phyloP scores from a whole-genome alignment of 345 rosid species.

The Rhizophora apiculata region DNA sequence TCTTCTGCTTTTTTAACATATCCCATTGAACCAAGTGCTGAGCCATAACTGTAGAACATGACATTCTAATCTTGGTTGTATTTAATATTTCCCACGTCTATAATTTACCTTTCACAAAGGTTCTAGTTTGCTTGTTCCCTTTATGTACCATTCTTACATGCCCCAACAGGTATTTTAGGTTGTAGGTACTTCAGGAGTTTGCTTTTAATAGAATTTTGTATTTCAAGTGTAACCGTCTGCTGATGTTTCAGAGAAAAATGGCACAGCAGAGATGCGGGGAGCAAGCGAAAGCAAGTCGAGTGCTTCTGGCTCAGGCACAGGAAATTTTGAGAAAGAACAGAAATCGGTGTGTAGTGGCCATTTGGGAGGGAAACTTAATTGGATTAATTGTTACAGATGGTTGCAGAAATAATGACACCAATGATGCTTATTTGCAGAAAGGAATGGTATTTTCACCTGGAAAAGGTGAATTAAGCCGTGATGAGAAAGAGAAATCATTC shows the following conservation, averaged over 20 bases:
- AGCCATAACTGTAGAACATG: no score
- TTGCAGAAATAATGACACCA: conserved; percentile 13
- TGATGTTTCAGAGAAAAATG: conserved; percentile 13
- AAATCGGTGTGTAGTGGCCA: conserved; percentile 11
- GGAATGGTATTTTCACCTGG: conserved; percentile 40
- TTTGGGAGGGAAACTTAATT: conserved; percentile 5
- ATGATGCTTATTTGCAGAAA: neutral
- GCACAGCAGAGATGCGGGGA: conserved; percentile 9
- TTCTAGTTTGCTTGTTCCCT: no score
- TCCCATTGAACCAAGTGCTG: no score
- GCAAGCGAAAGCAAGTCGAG: conserved; percentile 14
- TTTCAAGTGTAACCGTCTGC: no score
- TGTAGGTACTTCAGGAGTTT: no score
- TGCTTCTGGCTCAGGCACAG: conserved; percentile 10
- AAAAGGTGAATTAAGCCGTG: conserved; percentile 40
- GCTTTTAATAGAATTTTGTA: no score
- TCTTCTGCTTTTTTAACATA: no score
- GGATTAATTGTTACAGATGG: conserved; percentile 17
- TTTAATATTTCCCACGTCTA: no score
- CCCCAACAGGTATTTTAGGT: no score
- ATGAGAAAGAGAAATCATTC: conserved; percentile 33
- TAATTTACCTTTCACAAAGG: no score
- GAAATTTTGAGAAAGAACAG: conserved; percentile 7
- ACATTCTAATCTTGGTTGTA: no score
- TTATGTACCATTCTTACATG: no score